These are phyloP conservation scores for Coemansia sp. DNA, from an alignment of 192 early-diverging fungal genomes.

Conservation along the genomic window DNA sequence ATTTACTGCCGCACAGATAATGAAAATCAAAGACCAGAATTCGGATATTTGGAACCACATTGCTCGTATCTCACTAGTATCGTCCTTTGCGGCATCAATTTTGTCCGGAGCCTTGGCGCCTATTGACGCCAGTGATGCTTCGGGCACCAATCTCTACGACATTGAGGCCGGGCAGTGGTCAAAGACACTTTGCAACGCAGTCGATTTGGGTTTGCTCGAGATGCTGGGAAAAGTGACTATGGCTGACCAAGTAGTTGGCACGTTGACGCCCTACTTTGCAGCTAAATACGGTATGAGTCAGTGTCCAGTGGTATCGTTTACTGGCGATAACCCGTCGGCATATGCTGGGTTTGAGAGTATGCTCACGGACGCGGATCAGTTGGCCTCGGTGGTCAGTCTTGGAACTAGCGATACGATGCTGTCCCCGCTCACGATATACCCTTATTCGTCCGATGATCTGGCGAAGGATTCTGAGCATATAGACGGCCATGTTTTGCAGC, in stretches of 20 bases:
- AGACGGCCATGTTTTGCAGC: conserved; percentile 64
- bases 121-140: conserved; percentile 76
- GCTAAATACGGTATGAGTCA: conserved; percentile 69
- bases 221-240: conserved; percentile 59
- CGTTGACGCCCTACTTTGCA: conserved; percentile 65
- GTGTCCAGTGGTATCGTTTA: conserved; percentile 69
- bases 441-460: conserved; percentile 10
- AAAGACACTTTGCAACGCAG: conserved; percentile 21
- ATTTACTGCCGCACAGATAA: conserved; percentile 77
- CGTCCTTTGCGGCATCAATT: conserved; percentile 72
- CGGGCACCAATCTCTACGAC: conserved; percentile 83
- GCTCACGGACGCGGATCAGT: conserved; percentile 40
- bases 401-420: conserved; percentile 85
- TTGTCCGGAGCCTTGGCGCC: conserved; percentile 62
- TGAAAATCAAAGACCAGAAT: conserved; percentile 60
- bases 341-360: conserved; percentile 62
- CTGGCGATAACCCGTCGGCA: conserved; percentile 76
- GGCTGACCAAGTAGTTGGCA: conserved; percentile 54
- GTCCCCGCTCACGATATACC: conserved; percentile 55
- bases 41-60: conserved; percentile 10
- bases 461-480: conserved; percentile 15
- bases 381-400: conserved; percentile 67
- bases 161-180: conserved; percentile 54
- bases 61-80: conserved; percentile 71
- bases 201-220: conserved; percentile 27